Base-by-base conservation (phyloP, 352 stramenopile genomes). In the Globisporangium middletonii region DNA sequence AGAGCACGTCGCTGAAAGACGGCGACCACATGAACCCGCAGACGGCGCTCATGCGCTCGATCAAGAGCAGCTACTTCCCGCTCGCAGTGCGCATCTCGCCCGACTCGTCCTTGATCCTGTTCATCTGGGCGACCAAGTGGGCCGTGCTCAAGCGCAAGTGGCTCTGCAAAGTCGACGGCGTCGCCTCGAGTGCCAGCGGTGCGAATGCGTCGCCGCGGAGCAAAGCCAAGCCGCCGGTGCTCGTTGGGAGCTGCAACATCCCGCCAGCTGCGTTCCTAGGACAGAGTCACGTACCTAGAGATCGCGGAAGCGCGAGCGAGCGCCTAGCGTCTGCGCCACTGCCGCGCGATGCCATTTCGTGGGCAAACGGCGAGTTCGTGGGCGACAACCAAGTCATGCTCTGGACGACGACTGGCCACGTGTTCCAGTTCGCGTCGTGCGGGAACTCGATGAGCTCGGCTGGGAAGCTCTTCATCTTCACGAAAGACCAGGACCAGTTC, bases 1-100 rank as follows among this genome's bases (percentile, higher is more conserved):
- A 94, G 46, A 92, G 77, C 50, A 91, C 77, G 9, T 92, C 78
- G 11, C 65, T 91, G 28, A 89, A 84, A 44, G 76, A 88, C 42
- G 79, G 77, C 5, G 82, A 92, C 67, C 86, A 94, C 53, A 89
- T 94, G 79, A 88, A 88, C 63, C 79, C 80, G 12, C 78, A 89
- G 54, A 86, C 78, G 4, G 77, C 78, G 19, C 64, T 94, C 23
- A 92, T 92, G 82, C 73, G 77, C 9, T 94, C 76, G 0, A 92
- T 88, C 69, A 88, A 91, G 55, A 82, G 59, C 47, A 89, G 74
- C 50, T 92, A 88, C 45, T 94, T 92, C 45, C 77, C 82, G 12
- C 53, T 78, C 0, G 71, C 69, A 23, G 58, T 90, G 9, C 73
- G 86, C 27, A 42, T 92, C 7, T 90, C 83, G 18, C 56, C 62